These are phyloP conservation scores for Diaporthe capsici DNA, from an alignment of 2,329 filamentous ascomycete genomes.

Conservation along the genomic window DNA sequence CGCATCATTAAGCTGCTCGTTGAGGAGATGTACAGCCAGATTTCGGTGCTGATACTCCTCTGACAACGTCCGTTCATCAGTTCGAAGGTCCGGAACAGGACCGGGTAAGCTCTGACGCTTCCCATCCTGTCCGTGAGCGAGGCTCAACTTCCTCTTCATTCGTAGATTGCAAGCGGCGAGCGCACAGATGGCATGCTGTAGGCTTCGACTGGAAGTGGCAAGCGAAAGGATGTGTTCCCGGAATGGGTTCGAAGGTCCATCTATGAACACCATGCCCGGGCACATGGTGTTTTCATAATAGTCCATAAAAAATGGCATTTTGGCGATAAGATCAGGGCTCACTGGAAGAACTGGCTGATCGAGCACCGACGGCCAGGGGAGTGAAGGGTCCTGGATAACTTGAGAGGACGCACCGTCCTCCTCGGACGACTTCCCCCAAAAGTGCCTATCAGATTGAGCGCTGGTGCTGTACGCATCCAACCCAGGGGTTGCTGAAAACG, in stretches of 20 bases:
- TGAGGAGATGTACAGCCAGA: constrained; percentile 84
- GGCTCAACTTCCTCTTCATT: constrained; percentile 81
- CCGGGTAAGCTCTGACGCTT: constrained; percentile 63
- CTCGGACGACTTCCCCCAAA: constrained; percentile 62
- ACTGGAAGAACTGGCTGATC: constrained; percentile 65
- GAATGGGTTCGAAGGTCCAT: constrained; percentile 88
- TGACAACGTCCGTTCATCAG: constrained; percentile 76
- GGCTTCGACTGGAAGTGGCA: constrained; percentile 81
- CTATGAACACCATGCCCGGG: constrained; percentile 91
- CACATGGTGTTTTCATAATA: constrained; percentile 96
- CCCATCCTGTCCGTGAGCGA: constrained; percentile 63
- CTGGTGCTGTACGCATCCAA: constrained; percentile 67
- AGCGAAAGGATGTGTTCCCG: constrained; percentile 85
- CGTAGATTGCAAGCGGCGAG: constrained; percentile 90
- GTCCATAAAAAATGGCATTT: constrained; percentile 90
- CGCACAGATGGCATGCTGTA: constrained; percentile 95
- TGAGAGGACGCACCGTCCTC: constrained; percentile 62
- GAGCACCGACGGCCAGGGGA: constrained; percentile 63
- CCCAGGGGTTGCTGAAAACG: constrained; percentile 62
- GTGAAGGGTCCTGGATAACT: constrained; percentile 58
- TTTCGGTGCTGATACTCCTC: constrained; percentile 88
- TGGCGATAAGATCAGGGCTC: constrained; percentile 76
- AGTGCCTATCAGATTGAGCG: constrained; percentile 61
- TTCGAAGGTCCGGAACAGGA: constrained; percentile 57
- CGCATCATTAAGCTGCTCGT: constrained; percentile 85